Conservation (phyloP, 148 eudicot species). For the Camellia sinensis region DNA sequence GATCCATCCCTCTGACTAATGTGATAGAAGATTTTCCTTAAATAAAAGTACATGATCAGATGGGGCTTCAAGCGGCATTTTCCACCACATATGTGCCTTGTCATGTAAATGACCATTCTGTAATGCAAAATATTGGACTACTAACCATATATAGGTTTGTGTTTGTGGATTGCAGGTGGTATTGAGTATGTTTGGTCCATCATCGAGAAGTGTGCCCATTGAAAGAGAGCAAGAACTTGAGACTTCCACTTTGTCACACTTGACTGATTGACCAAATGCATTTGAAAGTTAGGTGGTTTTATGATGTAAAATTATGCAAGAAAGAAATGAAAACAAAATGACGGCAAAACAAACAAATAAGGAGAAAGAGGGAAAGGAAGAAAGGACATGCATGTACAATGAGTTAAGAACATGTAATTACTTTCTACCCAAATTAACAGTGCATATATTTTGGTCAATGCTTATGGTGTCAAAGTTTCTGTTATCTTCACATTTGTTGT, state of each 20-base stretch:
- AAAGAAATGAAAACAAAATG: background rate
- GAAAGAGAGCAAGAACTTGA: slow-evolving; percentile 16
- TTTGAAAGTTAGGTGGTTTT: background rate
- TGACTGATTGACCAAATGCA: background rate
- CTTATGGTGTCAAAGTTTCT: background rate
- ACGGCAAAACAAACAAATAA: background rate
- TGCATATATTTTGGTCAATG: background rate
- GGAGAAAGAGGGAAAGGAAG: background rate
- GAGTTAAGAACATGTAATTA: background rate
- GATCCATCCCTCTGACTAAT: too few species aligned
- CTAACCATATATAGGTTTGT: background rate
- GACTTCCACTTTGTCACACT: background rate
- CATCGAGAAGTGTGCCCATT: slow-evolving; percentile 29
- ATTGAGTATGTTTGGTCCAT: slow-evolving; percentile 61
- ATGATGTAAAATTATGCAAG: background rate
- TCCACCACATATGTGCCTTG: background rate
- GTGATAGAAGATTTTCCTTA: background rate
- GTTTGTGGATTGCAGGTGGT: slow-evolving; percentile 48
- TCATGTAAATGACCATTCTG: background rate
- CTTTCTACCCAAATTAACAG: background rate
- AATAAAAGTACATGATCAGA: background rate
- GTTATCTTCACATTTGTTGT: background rate
- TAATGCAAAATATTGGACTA: background rate
- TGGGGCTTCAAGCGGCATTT: background rate
- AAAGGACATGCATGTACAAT: background rate